phyloP scores from a whole-genome alignment of 306 rosid genomes.

The Vigna nakashimae region DNA sequence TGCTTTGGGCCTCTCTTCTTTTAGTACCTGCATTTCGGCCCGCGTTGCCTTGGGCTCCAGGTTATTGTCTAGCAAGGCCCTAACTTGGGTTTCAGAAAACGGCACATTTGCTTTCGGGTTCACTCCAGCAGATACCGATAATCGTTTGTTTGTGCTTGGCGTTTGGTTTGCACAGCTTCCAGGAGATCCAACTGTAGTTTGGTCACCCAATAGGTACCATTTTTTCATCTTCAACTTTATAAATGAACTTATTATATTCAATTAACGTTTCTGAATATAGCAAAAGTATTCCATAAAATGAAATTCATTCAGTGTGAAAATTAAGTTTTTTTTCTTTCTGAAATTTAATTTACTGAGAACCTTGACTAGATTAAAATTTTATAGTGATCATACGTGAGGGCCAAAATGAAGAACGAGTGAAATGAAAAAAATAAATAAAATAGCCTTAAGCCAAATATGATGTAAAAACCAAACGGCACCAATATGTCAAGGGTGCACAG shows the following conservation, averaged over 20 bases:
- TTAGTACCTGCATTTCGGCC: slow-evolving; percentile 47
- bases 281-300: background rate
- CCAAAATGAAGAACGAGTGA: too few species aligned
- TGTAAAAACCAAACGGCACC: background rate
- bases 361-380: background rate
- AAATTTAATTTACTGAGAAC: background rate
- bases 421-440: too few species aligned
- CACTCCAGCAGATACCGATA: slow-evolving; percentile 47
- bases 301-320: background rate
- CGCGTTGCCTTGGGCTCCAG: slow-evolving; percentile 67
- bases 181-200: slow-evolving; percentile 70
- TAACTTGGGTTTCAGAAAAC: slow-evolving; percentile 72
- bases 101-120: slow-evolving; percentile 92
- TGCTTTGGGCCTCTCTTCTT: slow-evolving; percentile 39
- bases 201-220: slow-evolving; percentile 80
- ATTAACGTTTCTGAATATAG: background rate
- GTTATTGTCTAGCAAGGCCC: slow-evolving; percentile 62
- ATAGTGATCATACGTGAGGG: too few species aligned
- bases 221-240: background rate
- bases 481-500: background rate
- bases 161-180: slow-evolving; percentile 91
- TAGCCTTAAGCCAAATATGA: too few species aligned
- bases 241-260: background rate
- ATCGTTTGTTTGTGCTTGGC: slow-evolving; percentile 53
- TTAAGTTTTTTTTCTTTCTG: background rate